Percentiles rank a stretch among this genome's conserved stretches.
phyloP scores from a whole-genome alignment of 768 basidiomycete species.

The Paxillus involutus region DNA sequence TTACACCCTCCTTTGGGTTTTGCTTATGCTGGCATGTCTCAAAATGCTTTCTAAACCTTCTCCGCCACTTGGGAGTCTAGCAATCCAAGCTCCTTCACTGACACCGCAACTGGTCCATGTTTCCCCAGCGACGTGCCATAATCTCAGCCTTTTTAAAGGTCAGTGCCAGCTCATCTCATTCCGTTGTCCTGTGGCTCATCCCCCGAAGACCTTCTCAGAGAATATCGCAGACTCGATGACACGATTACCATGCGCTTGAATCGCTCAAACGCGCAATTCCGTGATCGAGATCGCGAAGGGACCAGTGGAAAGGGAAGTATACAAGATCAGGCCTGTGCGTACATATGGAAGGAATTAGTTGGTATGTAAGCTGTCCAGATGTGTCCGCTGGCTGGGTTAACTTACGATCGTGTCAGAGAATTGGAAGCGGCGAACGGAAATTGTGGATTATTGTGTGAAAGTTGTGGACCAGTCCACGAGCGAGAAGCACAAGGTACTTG shows the following conservation, averaged over 20 bases:
- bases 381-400: slow-evolving; percentile 17
- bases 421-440: slow-evolving; percentile 72
- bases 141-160: slow-evolving; percentile 78
- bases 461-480: slow-evolving; percentile 65
- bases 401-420: slow-evolving; percentile 40
- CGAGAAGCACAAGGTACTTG: slow-evolving; percentile 51
- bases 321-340: slow-evolving; percentile 73
- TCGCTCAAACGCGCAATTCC: slow-evolving; percentile 71
- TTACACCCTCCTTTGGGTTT: slow-evolving; percentile 9
- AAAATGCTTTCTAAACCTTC: slow-evolving; percentile 41
- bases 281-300: slow-evolving; percentile 65
- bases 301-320: slow-evolving; percentile 46
- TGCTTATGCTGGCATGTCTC: slow-evolving; percentile 27
- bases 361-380: slow-evolving; percentile 46
- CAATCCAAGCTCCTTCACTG: slow-evolving; percentile 62
- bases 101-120: slow-evolving; percentile 69
- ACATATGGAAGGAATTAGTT: slow-evolving; percentile 77
- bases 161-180: slow-evolving; percentile 8
- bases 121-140: slow-evolving; percentile 68
- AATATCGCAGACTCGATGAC: slow-evolving; percentile 82
- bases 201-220: slow-evolving; percentile 69
- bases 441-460: slow-evolving; percentile 73
- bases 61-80: slow-evolving; percentile 64
- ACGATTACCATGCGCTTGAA: slow-evolving; percentile 79
- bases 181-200: slow-evolving; percentile 11